A percentile compares a stretch with the other conserved stretches of the same genome.
These are phyloP conservation scores for Plantago elongata DNA, from an alignment of 257 asterid genomes.

Conservation along the genomic window DNA sequence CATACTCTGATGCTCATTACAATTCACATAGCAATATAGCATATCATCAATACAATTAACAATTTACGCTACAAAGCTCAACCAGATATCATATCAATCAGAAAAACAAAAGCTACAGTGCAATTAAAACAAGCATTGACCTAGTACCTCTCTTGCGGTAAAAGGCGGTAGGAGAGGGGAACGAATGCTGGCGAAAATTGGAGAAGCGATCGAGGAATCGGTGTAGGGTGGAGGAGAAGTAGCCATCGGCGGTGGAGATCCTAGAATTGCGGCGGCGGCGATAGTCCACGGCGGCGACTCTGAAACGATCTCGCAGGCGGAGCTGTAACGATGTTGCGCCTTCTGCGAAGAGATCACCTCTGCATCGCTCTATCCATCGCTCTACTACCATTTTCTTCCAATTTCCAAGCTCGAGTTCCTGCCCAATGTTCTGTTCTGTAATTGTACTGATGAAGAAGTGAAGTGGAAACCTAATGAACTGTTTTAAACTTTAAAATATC, in stretches of 20 bases:
- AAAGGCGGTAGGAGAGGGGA: slow-evolving; percentile 61
- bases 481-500: no score
- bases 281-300: slow-evolving; percentile 69
- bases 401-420: not conserved
- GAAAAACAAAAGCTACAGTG: no score
- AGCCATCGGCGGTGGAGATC: slow-evolving; percentile 31
- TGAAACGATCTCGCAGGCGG: slow-evolving; percentile 61
- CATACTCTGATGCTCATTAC: no score
- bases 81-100: no score
- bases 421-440: no score
- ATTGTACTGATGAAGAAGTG: no score
- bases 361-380: slow-evolving; percentile 59
- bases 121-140: not conserved
- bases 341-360: slow-evolving; percentile 66
- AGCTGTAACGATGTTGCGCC: slow-evolving; percentile 70
- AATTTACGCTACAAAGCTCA: no score
- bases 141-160: slow-evolving; percentile 64
- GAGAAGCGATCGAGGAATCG: slow-evolving; percentile 66
- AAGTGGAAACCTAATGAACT: no score
- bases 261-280: slow-evolving; percentile 45
- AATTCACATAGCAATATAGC: no score
- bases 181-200: slow-evolving; percentile 59
- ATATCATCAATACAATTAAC: no score
- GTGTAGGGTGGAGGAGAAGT: slow-evolving; percentile 46
- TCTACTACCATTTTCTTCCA: slow-evolving; percentile 44